Evolutionary conservation across 2,329 filamentous ascomycete genomes (phyloP), one percentile per base, ranked within the genome.

Genomic region (Calonectria pteridis): DNA sequence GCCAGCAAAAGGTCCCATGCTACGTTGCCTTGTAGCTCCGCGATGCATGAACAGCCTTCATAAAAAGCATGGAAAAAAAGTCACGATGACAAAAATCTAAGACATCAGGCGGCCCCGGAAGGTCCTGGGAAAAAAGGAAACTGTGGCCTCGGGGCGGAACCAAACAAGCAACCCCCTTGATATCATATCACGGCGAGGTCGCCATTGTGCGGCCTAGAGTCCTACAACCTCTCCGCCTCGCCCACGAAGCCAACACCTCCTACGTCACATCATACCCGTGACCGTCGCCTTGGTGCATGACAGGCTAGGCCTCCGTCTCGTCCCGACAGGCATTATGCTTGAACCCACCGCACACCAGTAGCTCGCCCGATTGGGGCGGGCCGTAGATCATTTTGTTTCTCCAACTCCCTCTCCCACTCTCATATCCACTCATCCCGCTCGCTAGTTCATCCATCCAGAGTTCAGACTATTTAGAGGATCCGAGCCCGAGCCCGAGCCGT

Each of bases 181-280:
- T 37, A 40, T 62, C 23, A 65, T 31, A 23, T 18, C 67, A 46
- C 20, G 33, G 5, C 49, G 18, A 37, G 20, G 23, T 53, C 35
- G 2, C 37, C 29, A 33, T 35, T 37, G 11, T 53, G n/a, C 26
- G 37, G 46, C 51, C 29, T 68, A 55, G 33, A 55, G 43, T 59
- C 53, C 18, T 49, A 46, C 43, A 16, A 40, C 40, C n/a, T 46
- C 63, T 31, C 29, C 31, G 43, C 31, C 53, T 55, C 20, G 23
- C 29, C 18, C 20, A 64, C 14, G 7, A 53, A 46, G 31, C 64
- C 18, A 50, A 68, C 58, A 35, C 31, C 29, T 26, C 64, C 71
- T 73, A 73, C 66, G 71, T 69, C 66, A 69, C 65, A 65, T 18
- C 29, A 73, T 51, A 28, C 71, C 50, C 65, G 71, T 73, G 71